A percentile compares a stretch with the other conserved stretches of the same genome.
phyloP scores from a whole-genome alignment of 176 grass and related monocot genomes.

The Thinopyrum elongatum region DNA sequence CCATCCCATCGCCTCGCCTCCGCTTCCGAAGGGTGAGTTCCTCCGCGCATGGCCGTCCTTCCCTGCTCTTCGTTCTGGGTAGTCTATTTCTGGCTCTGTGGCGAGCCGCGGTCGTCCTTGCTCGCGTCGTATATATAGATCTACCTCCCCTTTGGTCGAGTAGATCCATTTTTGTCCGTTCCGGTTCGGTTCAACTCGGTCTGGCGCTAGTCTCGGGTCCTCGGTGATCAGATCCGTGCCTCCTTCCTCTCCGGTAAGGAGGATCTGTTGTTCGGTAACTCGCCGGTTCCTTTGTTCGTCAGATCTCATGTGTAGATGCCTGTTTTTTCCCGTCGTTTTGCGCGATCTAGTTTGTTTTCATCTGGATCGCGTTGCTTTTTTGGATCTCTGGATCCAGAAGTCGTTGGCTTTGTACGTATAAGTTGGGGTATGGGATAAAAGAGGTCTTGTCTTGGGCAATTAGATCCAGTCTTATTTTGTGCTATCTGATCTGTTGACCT shows the following conservation, averaged over 20 bases:
- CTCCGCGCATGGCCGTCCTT: neutral
- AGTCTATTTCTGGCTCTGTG: conserved; percentile 32
- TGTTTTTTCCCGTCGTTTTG: neutral
- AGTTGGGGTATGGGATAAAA: neutral
- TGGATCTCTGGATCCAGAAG: conserved; percentile 19
- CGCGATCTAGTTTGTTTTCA: neutral
- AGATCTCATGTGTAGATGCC: conserved; percentile 6
- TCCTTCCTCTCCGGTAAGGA: neutral
- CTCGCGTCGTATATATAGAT: conserved; percentile 36
- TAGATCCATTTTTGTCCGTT: conserved; percentile 6
- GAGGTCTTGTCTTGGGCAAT: neutral
- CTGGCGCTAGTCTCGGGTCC: neutral
- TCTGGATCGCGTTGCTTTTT: neutral
- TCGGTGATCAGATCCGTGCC: neutral
- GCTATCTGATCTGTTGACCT: neutral
- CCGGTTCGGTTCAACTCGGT: neutral
- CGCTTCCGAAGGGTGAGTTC: conserved; percentile 40
- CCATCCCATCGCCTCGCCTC: conserved; percentile 18
- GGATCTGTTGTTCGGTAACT: neutral
- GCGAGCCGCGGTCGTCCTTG: neutral
- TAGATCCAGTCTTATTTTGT: conserved; percentile 2
- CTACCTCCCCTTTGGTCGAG: neutral
- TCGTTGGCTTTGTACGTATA: neutral
- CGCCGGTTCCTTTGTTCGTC: neutral
- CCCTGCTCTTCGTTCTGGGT: neutral